Conservation (phyloP, 129 eudicot genomes). For the Pulicaria dysenterica region DNA sequence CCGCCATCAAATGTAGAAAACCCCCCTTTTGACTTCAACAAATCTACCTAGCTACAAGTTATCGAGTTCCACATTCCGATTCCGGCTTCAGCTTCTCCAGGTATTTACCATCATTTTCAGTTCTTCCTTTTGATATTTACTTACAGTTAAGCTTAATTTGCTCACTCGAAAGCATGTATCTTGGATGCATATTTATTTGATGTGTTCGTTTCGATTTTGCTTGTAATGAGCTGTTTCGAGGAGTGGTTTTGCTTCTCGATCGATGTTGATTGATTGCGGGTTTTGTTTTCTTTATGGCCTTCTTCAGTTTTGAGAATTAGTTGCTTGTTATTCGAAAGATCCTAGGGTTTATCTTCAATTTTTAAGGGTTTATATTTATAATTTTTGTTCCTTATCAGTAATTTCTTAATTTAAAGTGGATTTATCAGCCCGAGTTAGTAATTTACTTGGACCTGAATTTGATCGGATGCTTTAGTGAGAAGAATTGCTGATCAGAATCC, state of each 20-base stretch:
- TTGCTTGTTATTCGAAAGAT: background rate
- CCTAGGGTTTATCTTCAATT: conserved; percentile 18
- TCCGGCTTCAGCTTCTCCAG: conserved; percentile 2
- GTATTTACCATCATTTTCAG: conserved; percentile 13
- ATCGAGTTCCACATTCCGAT: too few relatives aligned
- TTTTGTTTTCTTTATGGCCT: background rate
- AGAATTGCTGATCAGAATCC: background rate
- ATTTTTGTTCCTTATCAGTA: background rate
- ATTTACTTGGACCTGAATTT: background rate
- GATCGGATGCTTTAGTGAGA: background rate
- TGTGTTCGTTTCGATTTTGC: background rate
- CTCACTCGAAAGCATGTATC: background rate
- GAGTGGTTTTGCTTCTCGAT: background rate
- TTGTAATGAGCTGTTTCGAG: background rate
- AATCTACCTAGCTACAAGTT: background rate
- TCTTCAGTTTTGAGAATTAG: background rate
- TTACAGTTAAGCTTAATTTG: background rate
- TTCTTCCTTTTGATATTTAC: background rate
- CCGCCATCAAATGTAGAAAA: background rate
- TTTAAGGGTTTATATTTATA: background rate
- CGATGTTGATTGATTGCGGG: background rate
- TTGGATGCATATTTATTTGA: background rate
- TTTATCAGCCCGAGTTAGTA: too few relatives aligned
- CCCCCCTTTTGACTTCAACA: conserved; percentile 2
- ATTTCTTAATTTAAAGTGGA: too few relatives aligned